Conservation (phyloP, 495 filamentous ascomycete genomes). For the Darksidea phi region DNA sequence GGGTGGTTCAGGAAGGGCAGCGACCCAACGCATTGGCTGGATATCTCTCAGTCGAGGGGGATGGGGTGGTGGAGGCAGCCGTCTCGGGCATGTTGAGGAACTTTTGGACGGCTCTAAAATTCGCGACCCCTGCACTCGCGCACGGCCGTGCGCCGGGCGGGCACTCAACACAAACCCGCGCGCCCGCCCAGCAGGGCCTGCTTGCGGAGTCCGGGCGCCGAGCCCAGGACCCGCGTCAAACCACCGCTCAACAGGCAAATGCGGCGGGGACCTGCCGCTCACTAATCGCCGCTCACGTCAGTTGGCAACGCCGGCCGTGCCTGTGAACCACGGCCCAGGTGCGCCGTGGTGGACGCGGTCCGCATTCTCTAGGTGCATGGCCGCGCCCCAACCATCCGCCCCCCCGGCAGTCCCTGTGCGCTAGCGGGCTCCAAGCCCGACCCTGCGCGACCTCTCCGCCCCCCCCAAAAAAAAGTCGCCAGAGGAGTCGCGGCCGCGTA, state of each 20-base stretch:
- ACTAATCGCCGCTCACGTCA: background rate
- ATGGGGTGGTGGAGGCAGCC: background rate
- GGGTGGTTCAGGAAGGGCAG: constrained; percentile 17
- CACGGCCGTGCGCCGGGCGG: constrained; percentile 12
- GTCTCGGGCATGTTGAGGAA: constrained; percentile 17
- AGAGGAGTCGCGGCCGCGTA: constrained; percentile 7
- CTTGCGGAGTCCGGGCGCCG: background rate
- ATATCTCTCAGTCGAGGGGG: constrained; percentile 22
- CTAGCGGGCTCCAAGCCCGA: constrained; percentile 8
- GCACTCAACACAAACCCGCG: constrained; percentile 22
- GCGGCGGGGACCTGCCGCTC: background rate
- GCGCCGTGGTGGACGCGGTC: background rate
- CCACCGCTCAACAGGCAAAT: background rate
- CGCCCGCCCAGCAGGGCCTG: background rate
- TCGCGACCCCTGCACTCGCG: constrained; percentile 3
- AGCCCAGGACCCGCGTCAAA: background rate
- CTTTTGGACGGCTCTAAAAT: constrained; percentile 20
- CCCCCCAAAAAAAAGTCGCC: constrained; percentile 24
- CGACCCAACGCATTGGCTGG: constrained; percentile 30
- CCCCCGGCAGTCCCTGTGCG: background rate
- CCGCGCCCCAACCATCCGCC: constrained; percentile 10
- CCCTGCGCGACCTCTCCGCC: constrained; percentile 14
- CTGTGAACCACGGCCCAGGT: background rate
- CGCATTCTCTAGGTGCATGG: constrained; percentile 9
- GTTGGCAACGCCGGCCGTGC: background rate